Conservation (phyloP, 805 yeast species). For the Kluyveromyces siamensis region DNA sequence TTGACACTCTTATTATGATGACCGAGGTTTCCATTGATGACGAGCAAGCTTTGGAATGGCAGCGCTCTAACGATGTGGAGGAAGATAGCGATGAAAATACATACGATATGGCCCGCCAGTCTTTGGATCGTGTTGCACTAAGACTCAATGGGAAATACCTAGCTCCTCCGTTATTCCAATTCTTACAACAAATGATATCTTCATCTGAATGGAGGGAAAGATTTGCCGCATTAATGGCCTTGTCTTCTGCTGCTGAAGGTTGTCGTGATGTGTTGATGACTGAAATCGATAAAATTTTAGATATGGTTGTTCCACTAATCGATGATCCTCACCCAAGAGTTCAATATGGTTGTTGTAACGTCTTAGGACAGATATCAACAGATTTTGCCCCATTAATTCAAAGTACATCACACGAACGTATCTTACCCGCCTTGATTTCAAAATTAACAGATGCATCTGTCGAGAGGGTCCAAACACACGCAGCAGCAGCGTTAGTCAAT, state of each 20-base stretch:
- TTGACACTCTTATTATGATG: conserved; percentile 71
- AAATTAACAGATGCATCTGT: conserved; percentile 65
- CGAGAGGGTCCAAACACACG: conserved; percentile 94
- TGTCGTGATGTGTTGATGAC: conserved; percentile 79
- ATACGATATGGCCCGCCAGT: conserved; percentile 86
- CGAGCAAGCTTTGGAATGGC: conserved; percentile 86
- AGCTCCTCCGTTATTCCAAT: conserved; percentile 80
- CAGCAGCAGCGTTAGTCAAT: conserved; percentile 96
- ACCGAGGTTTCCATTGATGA: conserved; percentile 88
- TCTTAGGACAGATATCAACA: conserved; percentile 92
- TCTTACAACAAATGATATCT: conserved; percentile 71
- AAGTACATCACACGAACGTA: conserved; percentile 64
- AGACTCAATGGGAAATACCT: conserved; percentile 74
- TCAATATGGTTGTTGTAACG: conserved; percentile 95
- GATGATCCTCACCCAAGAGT: conserved; percentile 88
- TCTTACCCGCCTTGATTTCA: conserved; percentile 82
- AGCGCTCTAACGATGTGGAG: conserved; percentile 64
- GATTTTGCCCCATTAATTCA: conserved; percentile 91
- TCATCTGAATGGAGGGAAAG: conserved; percentile 86
- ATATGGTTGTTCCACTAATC: conserved; percentile 77
- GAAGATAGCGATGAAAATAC: conserved; percentile 81
- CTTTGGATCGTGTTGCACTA: conserved; percentile 85
- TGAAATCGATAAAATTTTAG: conserved; percentile 74
- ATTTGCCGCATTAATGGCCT: conserved; percentile 94
- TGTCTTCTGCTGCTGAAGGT: conserved; percentile 96